A percentile compares a stretch with the other conserved stretches of the same genome.
Conservation (phyloP, 2,329 filamentous ascomycete genomes). For the Colletotrichum lupini region DNA sequence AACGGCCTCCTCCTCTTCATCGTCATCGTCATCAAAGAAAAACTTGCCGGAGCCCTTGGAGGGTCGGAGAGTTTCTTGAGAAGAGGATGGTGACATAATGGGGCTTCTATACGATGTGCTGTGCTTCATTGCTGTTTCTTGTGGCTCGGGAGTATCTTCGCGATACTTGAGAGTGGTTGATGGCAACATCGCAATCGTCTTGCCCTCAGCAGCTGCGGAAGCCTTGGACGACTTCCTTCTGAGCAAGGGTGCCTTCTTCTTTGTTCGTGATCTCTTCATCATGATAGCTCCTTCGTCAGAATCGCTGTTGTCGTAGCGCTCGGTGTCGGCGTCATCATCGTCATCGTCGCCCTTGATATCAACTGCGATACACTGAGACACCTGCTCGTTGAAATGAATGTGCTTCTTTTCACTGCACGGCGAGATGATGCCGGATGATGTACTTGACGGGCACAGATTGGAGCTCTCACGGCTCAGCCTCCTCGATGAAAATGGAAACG, state of each 20-base stretch:
- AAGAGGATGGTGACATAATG: conserved; percentile 77
- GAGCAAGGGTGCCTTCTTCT: conserved; percentile 67
- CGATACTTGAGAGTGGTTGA: conserved; percentile 89
- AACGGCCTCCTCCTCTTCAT: conserved; percentile 66
- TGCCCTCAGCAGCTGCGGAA: conserved; percentile 72
- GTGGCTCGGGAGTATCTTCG: conserved; percentile 77
- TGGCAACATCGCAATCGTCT: conserved; percentile 88
- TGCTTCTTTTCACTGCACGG: conserved; percentile 79
- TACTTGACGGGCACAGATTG: conserved; percentile 73
- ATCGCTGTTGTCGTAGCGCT: conserved; percentile 65
- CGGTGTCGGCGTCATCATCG: conserved; percentile 64
- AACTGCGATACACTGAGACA: conserved; percentile 94
- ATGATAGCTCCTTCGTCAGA: conserved; percentile 84
- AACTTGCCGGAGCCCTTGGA: conserved; percentile 74
- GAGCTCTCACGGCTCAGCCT: conserved; percentile 71
- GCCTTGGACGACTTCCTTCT: conserved; percentile 51
- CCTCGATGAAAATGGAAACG: conserved; percentile 71
- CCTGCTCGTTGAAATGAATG: conserved; percentile 96
- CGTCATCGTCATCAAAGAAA: conserved; percentile 69
- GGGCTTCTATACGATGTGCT: conserved; percentile 62
- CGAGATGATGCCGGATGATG: conserved; percentile 76
- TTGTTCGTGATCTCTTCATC: conserved; percentile 77
- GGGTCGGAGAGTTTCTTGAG: conserved; percentile 84
- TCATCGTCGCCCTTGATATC: conserved; percentile 85
- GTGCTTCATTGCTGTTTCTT: conserved; percentile 72